phyloP scores from a whole-genome alignment of 1,139 yeast genomes.

The Candida sanyaensis region DNA sequence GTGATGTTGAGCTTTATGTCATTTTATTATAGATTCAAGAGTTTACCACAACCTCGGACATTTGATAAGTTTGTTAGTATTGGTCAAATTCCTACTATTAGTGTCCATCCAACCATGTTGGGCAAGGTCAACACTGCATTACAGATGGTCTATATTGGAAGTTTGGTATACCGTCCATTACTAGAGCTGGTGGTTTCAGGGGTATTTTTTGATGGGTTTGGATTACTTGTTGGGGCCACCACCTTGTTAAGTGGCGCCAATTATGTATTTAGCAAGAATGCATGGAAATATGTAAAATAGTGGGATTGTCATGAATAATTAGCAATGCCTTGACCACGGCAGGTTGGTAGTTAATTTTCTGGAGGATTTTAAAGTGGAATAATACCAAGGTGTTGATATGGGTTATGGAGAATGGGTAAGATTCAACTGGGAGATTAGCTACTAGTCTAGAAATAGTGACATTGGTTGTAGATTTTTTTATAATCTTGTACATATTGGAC shows the following conservation, averaged over 20 bases:
- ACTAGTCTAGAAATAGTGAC: not conserved
- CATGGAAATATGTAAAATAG: constrained; percentile 46
- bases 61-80: constrained; percentile 65
- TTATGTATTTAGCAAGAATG: constrained; percentile 67
- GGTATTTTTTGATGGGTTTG: constrained; percentile 19
- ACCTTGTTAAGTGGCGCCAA: constrained; percentile 80
- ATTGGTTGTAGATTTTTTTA: constrained; percentile 4
- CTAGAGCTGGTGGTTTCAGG: constrained; percentile 29
- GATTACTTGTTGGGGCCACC: constrained; percentile 64
- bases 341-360: constrained; percentile 6
- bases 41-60: constrained; percentile 79
- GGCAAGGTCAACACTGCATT: constrained; percentile 88
- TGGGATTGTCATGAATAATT: constrained; percentile 12
- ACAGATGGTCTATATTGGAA: constrained; percentile 88
- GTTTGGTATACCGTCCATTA: constrained; percentile 69
- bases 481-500: constrained; percentile 8
- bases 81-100: constrained; percentile 62
- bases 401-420: not conserved
- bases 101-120: constrained; percentile 84
- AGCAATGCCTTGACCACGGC: constrained; percentile 12
- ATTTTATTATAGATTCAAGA: constrained; percentile 66
- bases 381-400: constrained; percentile 3
- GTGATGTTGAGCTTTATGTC: constrained; percentile 75
- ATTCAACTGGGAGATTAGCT: not conserved
- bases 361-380: constrained; percentile 9